Evolutionary conservation across 208 protist species (phyloP), one percentile per base, ranked within the genome.

Genomic region (Trypanosoma grayi): DNA sequence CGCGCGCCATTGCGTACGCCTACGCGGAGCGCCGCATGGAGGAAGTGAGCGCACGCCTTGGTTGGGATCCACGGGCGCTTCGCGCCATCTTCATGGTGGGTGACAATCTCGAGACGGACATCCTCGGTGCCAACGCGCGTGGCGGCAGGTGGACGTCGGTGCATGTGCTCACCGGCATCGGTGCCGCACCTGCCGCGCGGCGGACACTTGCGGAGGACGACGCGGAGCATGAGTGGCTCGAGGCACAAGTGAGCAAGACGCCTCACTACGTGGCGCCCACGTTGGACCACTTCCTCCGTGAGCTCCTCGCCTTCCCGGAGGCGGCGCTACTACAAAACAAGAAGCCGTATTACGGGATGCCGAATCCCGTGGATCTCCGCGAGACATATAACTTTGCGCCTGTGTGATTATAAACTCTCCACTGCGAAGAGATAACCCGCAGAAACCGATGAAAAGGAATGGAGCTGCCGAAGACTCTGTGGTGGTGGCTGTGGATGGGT

Each of bases 261-360:
- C 85, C 89, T 13, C 85, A 93, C 58, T 95, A 95, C 68, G 73
- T 95, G 1, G 81, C 84, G 3, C 89, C 89, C 6, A 90, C 85
- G n/a, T 52, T 93, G 25, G 85, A 93, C 56, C 89, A 95, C 66
- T 95, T 95, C 79, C 56, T 93, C 10, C 78, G 85, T 4, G 85
- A 95, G 59, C 63, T 92, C 43, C 70, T 93, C 22, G 81, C 84
- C 11, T 93, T 93, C 57, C 85, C 85, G 9, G 77, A 89, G 62
- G 31, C 46, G 0, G 84, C 77, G 6, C 27, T 95, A 30, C 25
- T 88, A 52, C 77, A 92, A 58, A 76, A 88, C 56, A 87, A 84
- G 60, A 52, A 43, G 28, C 70, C 69, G 1, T 90, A 84, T 57
- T 81, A 82, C 55, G 83, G 85, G 1, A 82, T 80, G 75, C 82